Evolutionary conservation across 2,329 filamentous ascomycete genomes (phyloP), one percentile per base, ranked within the genome.

Genomic region (Aspergillus cejpii): DNA sequence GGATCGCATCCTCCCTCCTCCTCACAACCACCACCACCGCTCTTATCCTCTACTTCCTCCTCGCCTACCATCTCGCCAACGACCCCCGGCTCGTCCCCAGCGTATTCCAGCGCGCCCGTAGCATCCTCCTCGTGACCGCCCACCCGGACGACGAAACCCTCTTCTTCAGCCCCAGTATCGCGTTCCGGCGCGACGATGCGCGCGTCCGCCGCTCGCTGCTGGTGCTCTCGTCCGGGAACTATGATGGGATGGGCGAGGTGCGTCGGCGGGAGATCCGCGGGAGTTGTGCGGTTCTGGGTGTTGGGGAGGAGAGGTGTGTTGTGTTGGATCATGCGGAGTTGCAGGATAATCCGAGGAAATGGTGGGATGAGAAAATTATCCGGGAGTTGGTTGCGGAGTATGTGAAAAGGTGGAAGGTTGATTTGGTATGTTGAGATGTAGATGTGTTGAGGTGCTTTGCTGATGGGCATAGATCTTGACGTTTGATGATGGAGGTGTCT

Each of bases 401-500:
- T 37, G 62, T 69, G 14, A 39, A 53, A 15, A 62, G 61, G 42
- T 70, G 68, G 67, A 49, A 66, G 5, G 56, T 67, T 33, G 66
- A 69, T 46, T 59, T 63, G 36, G 65, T 67, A 41, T 41, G 61
- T 2, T 10, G n/a, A 11, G 8, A 4, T 26, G 2, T 14, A 19
- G 20, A 26, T 4, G 6, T 27, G 15, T 33, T 15, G 20, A 15
- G 3, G 21, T 24, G 5, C 11, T 20, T 3, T 17, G 15, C 8
- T 20, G 8, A 8, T 4, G 5, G 5, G 7, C n/a, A 33, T 20
- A 61, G 63, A 69, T 71, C 41, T 59, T 70, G 39, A 71, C 67
- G 0, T 70, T 71, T 45, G 68, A 71, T 33, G 45, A 64, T n/a
- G 63, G 63, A 19, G 68, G 67, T 12, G 60, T 70, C 5, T 69